Evolutionary conservation across 495 filamentous ascomycete genomes (phyloP), one percentile per base, ranked within the genome.

Genomic region (Hypoxylon perforatum): DNA sequence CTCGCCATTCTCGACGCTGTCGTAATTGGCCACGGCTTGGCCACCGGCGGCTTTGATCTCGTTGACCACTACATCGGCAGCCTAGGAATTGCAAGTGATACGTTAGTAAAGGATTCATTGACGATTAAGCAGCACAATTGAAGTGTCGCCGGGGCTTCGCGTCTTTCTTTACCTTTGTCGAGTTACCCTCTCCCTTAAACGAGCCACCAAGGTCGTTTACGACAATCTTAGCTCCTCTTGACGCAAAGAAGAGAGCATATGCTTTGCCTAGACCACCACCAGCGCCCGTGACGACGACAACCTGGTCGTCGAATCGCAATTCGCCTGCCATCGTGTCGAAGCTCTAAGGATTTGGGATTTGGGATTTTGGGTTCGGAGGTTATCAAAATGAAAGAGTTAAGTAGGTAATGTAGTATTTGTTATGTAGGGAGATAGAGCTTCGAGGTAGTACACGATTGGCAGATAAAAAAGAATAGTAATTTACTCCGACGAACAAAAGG

Each of bases 11-110:
- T 93, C 92, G 71, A 99, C 95, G 78, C 90, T 94, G 87, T 98
- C 90, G 83, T 99, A 99, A 85, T 97, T 98, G 75, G 96, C 93
- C 28, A 97, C 93, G 54, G 95, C 96, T 82, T 97, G 96, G 76
- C 95, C 96, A 74, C 95, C 96, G 45, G 89, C 90, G 73, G 90
- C 86, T 77, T 86, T 88, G 82, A 99, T 99, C 81, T 98, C 93
- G 66, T 97, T 84, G 75, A 99, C 95, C 19, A 99, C 95, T 49
- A 92, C 86, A 86, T 99, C 95, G 66, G 95, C 95, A 61, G 94
- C 92, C 92, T 96, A 62, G 15, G 63, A 21, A 25, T 33, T 46
- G 25, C 8, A 28, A 23, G 23, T 30, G 65, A 35, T 18, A 23
- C 23, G 63, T 77, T 36, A 76, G 75, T 22, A 38, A 12, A 48